Conservation (phyloP, 2,329 filamentous ascomycete genomes). For the Acarospora socialis region DNA sequence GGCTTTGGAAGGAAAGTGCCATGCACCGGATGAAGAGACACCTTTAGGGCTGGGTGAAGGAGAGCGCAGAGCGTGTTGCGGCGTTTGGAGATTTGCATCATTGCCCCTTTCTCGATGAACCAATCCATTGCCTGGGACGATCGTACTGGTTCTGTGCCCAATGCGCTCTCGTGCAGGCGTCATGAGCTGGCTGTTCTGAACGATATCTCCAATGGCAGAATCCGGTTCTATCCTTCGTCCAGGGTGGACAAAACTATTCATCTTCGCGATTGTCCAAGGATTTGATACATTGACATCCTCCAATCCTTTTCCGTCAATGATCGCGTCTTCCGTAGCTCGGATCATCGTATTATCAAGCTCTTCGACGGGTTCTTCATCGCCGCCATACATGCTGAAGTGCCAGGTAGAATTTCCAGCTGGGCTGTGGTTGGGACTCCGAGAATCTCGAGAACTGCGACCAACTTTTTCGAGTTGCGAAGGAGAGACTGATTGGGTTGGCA, state of each 20-base stretch:
- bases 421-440: background rate
- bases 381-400: constrained; percentile 5
- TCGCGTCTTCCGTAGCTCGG: constrained; percentile 1
- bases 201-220: background rate
- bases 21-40: no score
- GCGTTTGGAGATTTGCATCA: no score
- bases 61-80: no score
- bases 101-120: no score
- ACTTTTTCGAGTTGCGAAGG: no score
- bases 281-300: constrained; percentile 17
- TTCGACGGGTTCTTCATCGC: constrained; percentile 3
- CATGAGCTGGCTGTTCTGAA: constrained; percentile 10
- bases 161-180: no score
- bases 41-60: no score
- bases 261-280: constrained; percentile 25
- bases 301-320: constrained; percentile 8
- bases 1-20: no score
- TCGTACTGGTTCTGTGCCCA: no score
- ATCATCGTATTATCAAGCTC: background rate
- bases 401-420: background rate
- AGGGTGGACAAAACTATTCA: constrained; percentile 15
- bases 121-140: no score
- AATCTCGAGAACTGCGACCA: no score
- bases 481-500: no score
- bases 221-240: constrained; percentile 1